Evolutionary conservation across 1,139 yeast genomes (phyloP), one percentile per base, ranked within the genome.

Genomic region (Blastobotrys illinoisensis): DNA sequence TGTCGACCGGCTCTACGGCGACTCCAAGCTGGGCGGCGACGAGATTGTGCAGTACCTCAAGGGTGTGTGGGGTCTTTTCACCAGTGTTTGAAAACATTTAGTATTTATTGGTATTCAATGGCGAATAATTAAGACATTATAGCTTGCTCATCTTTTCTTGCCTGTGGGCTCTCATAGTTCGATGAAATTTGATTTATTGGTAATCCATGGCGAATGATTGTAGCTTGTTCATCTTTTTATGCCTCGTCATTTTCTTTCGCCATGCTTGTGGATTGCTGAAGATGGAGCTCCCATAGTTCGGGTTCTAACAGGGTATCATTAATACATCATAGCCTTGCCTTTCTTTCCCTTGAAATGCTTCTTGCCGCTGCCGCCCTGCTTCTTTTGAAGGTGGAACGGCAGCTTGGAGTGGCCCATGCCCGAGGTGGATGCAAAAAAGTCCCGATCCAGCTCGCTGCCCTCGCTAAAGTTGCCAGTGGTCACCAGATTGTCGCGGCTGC

Each of bases 281-380:
- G n/a, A n/a, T n/a, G n/a, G n/a, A n/a, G n/a, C n/a, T n/a, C n/a
- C n/a, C n/a, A n/a, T n/a, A n/a, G n/a, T n/a, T n/a, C n/a, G n/a
- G n/a, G n/a, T n/a, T n/a, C n/a, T n/a, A n/a, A n/a, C n/a, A n/a
- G n/a, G n/a, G n/a, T n/a, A n/a, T 21, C 21, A 49, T 24, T 43
- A 45, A 44, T 19, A 16, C 47, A 44, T 28, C 45, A 45, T 45
- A 28, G 43, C 46, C 52, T 77, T 77, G 72, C 85, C 87, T 71
- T 84, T 87, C 65, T 83, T 85, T 74, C 83, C 85, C 74, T 90
- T 89, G 67, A 83, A 80, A 68, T 88, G 95, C 71, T 88, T 88
- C 77, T 88, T 89, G 28, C 74, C 74, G 24, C 67, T 67, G 19
- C 64, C 71, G 3, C 65, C 72, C 51, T 43, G 48, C 23, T 58